Percentiles rank a stretch among this genome's conserved stretches.
Evolutionary conservation across 805 yeast genomes (phyloP).

Genomic region (Saccharomycopsis sp.): DNA sequence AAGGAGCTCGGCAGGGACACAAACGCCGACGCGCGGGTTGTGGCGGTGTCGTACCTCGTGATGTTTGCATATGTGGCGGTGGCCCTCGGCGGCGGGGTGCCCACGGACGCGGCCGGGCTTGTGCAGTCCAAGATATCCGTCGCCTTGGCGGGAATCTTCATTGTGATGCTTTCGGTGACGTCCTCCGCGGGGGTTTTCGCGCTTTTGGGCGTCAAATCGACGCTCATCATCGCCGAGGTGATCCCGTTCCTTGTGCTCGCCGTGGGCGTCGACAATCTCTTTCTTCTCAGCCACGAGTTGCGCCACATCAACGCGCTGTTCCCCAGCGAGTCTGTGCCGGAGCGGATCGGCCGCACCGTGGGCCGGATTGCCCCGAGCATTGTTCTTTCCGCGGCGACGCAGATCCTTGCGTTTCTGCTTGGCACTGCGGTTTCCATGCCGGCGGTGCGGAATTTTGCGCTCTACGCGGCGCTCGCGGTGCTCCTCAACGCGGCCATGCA

Average conservation of each 20-base stretch:
- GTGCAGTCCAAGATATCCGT: slow-evolving; percentile 58
- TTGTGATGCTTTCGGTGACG: slow-evolving; percentile 73
- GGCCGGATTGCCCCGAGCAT: slow-evolving; percentile 84
- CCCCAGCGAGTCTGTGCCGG: slow-evolving; percentile 44
- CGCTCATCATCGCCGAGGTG: slow-evolving; percentile 91
- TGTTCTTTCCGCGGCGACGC: slow-evolving; percentile 66
- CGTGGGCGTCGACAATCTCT: slow-evolving; percentile 93
- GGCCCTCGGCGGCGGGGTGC: slow-evolving; percentile 62
- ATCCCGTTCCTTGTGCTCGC: slow-evolving; percentile 91
- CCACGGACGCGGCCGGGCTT: slow-evolving; percentile 27
- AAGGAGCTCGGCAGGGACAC: slow-evolving; percentile 79
- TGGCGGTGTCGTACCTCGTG: slow-evolving; percentile 65
- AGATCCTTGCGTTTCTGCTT: slow-evolving; percentile 68
- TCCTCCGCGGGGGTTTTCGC: slow-evolving; percentile 82
- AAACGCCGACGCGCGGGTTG: slow-evolving; percentile 67
- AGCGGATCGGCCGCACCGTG: slow-evolving; percentile 57
- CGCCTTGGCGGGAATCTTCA: slow-evolving; percentile 77
- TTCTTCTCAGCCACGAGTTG: slow-evolving; percentile 75
- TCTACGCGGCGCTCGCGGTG: slow-evolving; percentile 84
- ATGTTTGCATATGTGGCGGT: slow-evolving; percentile 88
- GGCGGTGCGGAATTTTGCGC: slow-evolving; percentile 89
- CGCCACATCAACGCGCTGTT: slow-evolving; percentile 43
- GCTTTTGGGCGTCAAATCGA: slow-evolving; percentile 70
- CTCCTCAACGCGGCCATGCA: slow-evolving; percentile 70
- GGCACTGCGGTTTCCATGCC: slow-evolving; percentile 90